These are phyloP conservation scores for Candida xyloterini DNA, from an alignment of 805 yeast genomes.

Conservation along the genomic window DNA sequence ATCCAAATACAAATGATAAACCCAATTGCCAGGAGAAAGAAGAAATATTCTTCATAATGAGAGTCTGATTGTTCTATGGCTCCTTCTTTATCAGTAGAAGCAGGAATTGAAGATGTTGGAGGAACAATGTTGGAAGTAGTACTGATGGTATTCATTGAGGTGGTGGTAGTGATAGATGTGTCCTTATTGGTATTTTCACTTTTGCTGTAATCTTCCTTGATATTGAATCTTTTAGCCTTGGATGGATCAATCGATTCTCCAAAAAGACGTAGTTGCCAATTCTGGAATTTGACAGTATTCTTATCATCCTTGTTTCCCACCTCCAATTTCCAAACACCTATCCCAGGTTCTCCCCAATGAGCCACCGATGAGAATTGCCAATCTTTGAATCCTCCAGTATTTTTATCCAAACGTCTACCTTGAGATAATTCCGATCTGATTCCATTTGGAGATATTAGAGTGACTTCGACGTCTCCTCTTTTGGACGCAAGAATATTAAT, in stretches of 20 bases:
- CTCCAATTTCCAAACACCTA: conserved; percentile 78
- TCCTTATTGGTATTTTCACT: not conserved
- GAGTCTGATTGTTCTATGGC: conserved; percentile 29
- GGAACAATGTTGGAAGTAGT: not conserved
- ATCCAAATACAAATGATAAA: conserved; percentile 44
- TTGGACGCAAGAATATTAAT: conserved; percentile 62
- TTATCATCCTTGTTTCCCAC: conserved; percentile 47
- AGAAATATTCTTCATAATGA: conserved; percentile 60
- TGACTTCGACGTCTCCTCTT: conserved; percentile 70
- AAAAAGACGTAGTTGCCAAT: conserved; percentile 78
- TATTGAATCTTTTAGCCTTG: conserved; percentile 55
- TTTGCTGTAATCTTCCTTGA: conserved; percentile 43
- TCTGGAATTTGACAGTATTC: conserved; percentile 42
- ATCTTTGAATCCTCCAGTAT: conserved; percentile 56
- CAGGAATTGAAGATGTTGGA: conserved; percentile 2
- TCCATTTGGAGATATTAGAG: conserved; percentile 73
- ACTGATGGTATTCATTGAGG: not conserved
- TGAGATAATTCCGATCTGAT: conserved; percentile 71
- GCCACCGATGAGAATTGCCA: conserved; percentile 99
- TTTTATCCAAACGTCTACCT: conserved; percentile 56
- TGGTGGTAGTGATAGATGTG: not conserved
- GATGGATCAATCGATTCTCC: conserved; percentile 72
- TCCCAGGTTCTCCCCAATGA: conserved; percentile 87
- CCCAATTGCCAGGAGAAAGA: conserved; percentile 58
- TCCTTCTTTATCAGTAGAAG: conserved; percentile 15